phyloP scores from a whole-genome alignment of 768 basidiomycete species.

The Tylopilus plumbeoviolaceoides region DNA sequence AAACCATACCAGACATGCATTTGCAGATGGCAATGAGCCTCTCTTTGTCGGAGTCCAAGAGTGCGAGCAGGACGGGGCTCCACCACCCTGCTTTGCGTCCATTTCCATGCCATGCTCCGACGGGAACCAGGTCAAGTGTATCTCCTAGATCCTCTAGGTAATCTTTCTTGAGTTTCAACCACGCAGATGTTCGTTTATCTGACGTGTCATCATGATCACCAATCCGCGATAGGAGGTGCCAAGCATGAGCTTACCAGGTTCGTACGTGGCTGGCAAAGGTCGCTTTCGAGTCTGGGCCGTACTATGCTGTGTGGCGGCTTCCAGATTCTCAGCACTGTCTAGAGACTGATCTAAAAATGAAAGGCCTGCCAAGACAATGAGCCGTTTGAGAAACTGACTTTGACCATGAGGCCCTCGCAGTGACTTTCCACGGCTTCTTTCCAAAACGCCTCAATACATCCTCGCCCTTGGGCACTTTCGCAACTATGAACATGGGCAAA shows the following conservation, averaged over 20 bases:
- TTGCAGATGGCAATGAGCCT: conserved; percentile 79
- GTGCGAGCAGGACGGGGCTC: conserved; percentile 80
- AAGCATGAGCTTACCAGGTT: conserved; percentile 47
- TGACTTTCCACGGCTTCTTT: conserved; percentile 66
- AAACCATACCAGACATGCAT: conserved; percentile 72
- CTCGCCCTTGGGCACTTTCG: conserved; percentile 58
- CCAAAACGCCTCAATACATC: conserved; percentile 74
- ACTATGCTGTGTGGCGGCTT: conserved; percentile 32
- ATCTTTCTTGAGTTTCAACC: conserved; percentile 93
- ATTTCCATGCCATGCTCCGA: conserved; percentile 86
- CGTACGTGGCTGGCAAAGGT: conserved; percentile 80
- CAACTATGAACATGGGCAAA: conserved; percentile 74
- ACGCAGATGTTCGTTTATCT: conserved; percentile 82
- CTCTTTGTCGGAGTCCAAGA: conserved; percentile 62
- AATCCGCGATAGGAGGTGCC: background rate
- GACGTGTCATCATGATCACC: conserved; percentile 6
- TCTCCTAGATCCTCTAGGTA: conserved; percentile 81
- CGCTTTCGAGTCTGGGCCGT: conserved; percentile 49
- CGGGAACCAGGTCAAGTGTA: conserved; percentile 64
- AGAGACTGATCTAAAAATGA: conserved; percentile 48
- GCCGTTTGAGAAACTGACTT: conserved; percentile 41
- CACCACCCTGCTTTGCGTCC: conserved; percentile 91
- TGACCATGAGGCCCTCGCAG: conserved; percentile 94
- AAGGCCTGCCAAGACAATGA: background rate
- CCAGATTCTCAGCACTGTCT: conserved; percentile 46